phyloP scores from a whole-genome alignment of 495 filamentous ascomycete species.

The Xylaria scruposa region DNA sequence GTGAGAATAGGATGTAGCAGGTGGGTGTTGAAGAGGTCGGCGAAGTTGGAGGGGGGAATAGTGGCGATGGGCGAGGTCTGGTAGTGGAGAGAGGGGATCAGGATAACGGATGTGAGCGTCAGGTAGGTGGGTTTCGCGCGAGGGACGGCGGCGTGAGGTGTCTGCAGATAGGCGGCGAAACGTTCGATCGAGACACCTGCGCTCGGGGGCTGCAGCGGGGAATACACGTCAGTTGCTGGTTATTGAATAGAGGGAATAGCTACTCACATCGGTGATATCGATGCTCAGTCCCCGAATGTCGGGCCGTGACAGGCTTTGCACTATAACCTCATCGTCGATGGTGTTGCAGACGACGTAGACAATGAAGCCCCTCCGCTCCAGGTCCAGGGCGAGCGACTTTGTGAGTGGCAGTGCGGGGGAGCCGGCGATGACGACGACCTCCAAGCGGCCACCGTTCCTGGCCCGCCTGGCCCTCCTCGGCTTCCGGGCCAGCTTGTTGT shows the following conservation, averaged over 20 bases:
- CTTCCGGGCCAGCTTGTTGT: slow-evolving; percentile 63
- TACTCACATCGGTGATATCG: slow-evolving; percentile 75
- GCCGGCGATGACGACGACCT: slow-evolving; percentile 90
- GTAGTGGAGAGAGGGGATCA: slow-evolving; percentile 75
- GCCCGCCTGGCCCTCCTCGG: slow-evolving; percentile 78
- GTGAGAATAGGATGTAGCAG: slow-evolving; percentile 91
- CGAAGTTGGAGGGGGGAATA: slow-evolving; percentile 80
- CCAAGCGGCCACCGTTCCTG: slow-evolving; percentile 81
- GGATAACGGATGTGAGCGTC: slow-evolving; percentile 74
- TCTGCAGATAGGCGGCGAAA: slow-evolving; percentile 71
- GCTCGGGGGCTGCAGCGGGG: slow-evolving; percentile 46
- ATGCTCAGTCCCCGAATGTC: slow-evolving; percentile 85
- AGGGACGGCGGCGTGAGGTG: slow-evolving; percentile 73
- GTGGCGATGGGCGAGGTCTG: slow-evolving; percentile 80
- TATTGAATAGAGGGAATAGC: neutral
- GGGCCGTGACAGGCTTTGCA: slow-evolving; percentile 73
- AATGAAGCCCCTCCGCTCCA: slow-evolving; percentile 92
- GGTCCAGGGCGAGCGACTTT: slow-evolving; percentile 77
- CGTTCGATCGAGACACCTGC: slow-evolving; percentile 66
- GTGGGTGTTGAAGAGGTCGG: slow-evolving; percentile 87
- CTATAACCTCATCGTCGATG: slow-evolving; percentile 78
- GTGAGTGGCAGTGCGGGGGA: slow-evolving; percentile 81
- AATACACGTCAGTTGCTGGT: slow-evolving; percentile 30
- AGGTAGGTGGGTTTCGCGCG: slow-evolving; percentile 76
- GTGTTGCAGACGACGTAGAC: slow-evolving; percentile 86